Percentiles rank a stretch among this genome's conserved stretches.
phyloP scores from a whole-genome alignment of 768 basidiomycete species.

The Tremella fuciformis region DNA sequence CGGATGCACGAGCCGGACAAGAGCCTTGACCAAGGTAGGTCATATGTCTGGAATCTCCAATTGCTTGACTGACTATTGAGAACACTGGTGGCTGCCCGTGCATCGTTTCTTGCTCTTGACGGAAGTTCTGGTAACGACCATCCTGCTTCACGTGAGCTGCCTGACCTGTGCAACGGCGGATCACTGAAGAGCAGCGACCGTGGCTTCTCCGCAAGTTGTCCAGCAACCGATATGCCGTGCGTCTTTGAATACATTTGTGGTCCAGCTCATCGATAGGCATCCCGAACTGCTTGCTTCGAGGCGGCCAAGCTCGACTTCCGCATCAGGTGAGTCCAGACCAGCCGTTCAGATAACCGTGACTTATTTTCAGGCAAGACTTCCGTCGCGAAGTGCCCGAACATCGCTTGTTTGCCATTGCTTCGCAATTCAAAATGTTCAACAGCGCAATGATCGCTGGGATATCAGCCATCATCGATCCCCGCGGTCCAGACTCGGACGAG shows the following conservation, averaged over 20 bases:
- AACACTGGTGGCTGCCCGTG: conserved; percentile 41
- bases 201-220: conserved; percentile 78
- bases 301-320: conserved; percentile 85
- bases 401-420: conserved; percentile 34
- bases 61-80: conserved; percentile 57
- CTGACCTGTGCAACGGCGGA: neutral
- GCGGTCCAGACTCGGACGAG: conserved; percentile 45
- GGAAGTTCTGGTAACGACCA: conserved; percentile 44
- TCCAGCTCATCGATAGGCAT: conserved; percentile 55
- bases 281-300: conserved; percentile 83
- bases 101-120: conserved; percentile 49
- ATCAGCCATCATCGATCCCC: conserved; percentile 49
- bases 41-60: conserved; percentile 35
- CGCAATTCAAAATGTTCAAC: conserved; percentile 50
- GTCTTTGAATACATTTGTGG: conserved; percentile 55
- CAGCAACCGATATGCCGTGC: conserved; percentile 84
- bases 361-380: conserved; percentile 41
- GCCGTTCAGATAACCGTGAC: too few relatives aligned
- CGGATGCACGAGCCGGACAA: conserved; percentile 48
- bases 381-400: conserved; percentile 43
- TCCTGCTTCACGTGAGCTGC: conserved; percentile 41
- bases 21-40: conserved; percentile 34
- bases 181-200: conserved; percentile 69
- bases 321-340: conserved; percentile 19
- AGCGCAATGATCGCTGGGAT: conserved; percentile 52